Base-by-base conservation (phyloP, 31 red algal genomes). In the Asparagopsis taxiformis region DNA sequence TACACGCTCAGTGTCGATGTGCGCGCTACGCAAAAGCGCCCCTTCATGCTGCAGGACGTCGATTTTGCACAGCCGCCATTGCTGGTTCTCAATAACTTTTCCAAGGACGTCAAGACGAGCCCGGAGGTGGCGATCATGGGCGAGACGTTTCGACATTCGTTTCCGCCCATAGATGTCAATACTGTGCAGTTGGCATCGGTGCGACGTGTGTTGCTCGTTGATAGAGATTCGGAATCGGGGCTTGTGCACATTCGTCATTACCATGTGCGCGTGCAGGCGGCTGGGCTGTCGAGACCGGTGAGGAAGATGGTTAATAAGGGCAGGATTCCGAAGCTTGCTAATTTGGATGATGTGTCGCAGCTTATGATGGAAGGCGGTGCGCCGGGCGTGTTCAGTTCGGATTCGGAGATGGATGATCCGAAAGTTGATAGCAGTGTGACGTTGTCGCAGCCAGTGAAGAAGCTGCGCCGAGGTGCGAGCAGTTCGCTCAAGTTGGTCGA, bases 351-450 rank as follows among this genome's bases (percentile, higher is more conserved):
- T 61, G 79, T 98, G 29, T 35, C 82, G n/a, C 66, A 97, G 31
- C 70, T 97, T 24, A 57, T 89, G 37, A 68, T 93, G 46, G 75
- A 54, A 22, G 62, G 43, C 1, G 5, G 21, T 35, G 74, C 49
- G 60, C 39, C 76, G 13, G 80, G 73, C 22, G 69, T 74, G 51
- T 80, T 76, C 48, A 91, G 78, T 57, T 93, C 90, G 20, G 95
- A 98, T 56, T 90, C 84, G 0, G 95, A 98, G 62, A 69, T 67
- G 29, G 95, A 98, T 48, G 84, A 51, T 16, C n/a, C n/a, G n/a
- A 53, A 75, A 10, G 51, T 31, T 10, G 57, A 84, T 2, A 44
- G 31, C 25, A 65, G 51, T 33, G 70, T 89, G 21, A 77, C 28
- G 3, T 62, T 88, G 30, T 33, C 77, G 22, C 88, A 92, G 59